A percentile compares a stretch with the other conserved stretches of the same genome.
These are phyloP conservation scores for Mucuna pruriens DNA, from an alignment of 306 rosid species.

Conservation along the genomic window DNA sequence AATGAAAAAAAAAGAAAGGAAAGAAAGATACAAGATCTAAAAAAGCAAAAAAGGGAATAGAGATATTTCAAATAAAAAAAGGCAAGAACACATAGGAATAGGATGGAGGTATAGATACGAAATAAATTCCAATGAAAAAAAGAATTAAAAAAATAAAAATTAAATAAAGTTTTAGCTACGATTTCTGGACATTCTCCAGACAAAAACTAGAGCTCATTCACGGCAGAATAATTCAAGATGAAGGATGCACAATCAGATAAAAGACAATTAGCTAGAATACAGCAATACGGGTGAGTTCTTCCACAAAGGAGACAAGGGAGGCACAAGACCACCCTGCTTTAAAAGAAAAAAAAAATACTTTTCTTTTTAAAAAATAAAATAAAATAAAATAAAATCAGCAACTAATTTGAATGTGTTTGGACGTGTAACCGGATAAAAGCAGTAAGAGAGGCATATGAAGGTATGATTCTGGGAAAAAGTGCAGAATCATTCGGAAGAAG, in stretches of 20 bases:
- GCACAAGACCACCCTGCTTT: background rate
- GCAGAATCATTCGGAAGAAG: slow-evolving; percentile 21
- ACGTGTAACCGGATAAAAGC: slow-evolving; percentile 27
- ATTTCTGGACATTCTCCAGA: background rate
- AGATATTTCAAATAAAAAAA: background rate
- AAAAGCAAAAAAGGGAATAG: background rate
- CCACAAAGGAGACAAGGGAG: too few relatives aligned
- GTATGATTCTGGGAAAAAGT: slow-evolving; percentile 32
- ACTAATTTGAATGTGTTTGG: background rate
- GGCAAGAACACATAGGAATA: background rate
- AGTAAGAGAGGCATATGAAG: background rate
- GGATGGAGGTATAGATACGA: background rate
- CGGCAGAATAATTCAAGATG: background rate
- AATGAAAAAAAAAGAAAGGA: background rate
- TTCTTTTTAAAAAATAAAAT: too few relatives aligned
- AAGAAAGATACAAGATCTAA: background rate
- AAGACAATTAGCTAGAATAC: background rate
- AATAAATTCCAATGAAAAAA: slow-evolving; percentile 24
- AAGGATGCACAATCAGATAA: slow-evolving; percentile 1
- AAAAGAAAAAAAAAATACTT: slow-evolving; percentile 24
- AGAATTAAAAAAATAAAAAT: background rate
- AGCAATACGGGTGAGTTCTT: background rate
- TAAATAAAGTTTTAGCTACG: background rate
- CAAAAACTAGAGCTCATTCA: slow-evolving; percentile 7
- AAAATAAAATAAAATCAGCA: too few relatives aligned